A percentile compares a stretch with the other conserved stretches of the same genome.
These are phyloP conservation scores for Aspergillus haitiensis DNA, from an alignment of 495 filamentous ascomycete genomes.

Conservation along the genomic window DNA sequence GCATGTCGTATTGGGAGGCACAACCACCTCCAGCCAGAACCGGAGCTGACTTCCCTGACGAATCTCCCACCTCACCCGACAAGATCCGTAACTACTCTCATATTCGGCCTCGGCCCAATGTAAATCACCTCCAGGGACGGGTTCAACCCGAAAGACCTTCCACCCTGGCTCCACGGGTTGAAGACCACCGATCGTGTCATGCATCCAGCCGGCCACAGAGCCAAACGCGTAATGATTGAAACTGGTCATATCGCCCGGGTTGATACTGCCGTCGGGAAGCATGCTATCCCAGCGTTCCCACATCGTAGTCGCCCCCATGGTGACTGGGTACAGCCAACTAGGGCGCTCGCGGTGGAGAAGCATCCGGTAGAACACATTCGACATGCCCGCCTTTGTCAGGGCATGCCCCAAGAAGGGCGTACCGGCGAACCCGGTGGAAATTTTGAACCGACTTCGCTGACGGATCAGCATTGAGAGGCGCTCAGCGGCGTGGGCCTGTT, in stretches of 20 bases:
- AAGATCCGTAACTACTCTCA: conserved; percentile 27
- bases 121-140: conserved; percentile 27
- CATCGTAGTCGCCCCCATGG: conserved; percentile 52
- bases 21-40: not conserved
- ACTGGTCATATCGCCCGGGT: conserved; percentile 54
- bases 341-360: conserved; percentile 41
- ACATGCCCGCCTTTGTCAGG: conserved; percentile 37
- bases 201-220: conserved; percentile 35
- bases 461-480: conserved; percentile 39
- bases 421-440: conserved; percentile 56
- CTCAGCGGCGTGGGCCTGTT: conserved; percentile 32
- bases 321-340: conserved; percentile 53
- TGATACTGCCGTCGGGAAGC: conserved; percentile 50
- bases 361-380: conserved; percentile 37
- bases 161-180: conserved; percentile 28
- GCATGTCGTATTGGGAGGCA: not conserved
- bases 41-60: not conserved
- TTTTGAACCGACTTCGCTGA: conserved; percentile 34
- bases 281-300: conserved; percentile 61
- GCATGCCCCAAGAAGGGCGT: conserved; percentile 50
- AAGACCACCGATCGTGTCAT: conserved; percentile 29
- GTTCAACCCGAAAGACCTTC: conserved; percentile 27
- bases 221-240: conserved; percentile 56
- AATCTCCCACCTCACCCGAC: conserved; percentile 26
- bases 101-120: conserved; percentile 24